These are phyloP conservation scores for Hemerocallis citrina DNA, from an alignment of 106 monocot species.

Conservation along the genomic window DNA sequence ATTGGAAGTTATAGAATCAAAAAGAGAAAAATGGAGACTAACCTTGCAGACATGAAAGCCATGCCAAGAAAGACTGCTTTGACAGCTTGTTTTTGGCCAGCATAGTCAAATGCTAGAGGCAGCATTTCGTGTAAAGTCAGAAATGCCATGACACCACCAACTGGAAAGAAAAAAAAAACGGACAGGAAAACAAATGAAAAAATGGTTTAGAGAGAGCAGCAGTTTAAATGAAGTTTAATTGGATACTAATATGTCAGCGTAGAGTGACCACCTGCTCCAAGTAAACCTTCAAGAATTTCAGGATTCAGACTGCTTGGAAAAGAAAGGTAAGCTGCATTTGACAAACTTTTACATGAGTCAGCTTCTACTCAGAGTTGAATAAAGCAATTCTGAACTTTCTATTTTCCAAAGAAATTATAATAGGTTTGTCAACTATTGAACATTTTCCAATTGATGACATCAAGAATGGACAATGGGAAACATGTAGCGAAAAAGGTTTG, in stretches of 20 bases:
- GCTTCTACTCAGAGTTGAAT: not conserved
- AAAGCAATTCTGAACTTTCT: not conserved
- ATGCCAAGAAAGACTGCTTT: conserved; percentile 97
- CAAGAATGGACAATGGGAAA: too few relatives aligned
- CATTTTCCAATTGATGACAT: too few relatives aligned
- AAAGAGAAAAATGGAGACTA: conserved; percentile 1
- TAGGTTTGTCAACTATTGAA: too few relatives aligned
- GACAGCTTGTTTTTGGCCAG: conserved; percentile 97
- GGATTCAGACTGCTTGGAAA: conserved; percentile 88
- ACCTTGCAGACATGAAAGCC: conserved; percentile 99
- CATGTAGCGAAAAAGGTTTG: too few relatives aligned
- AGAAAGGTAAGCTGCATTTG: conserved; percentile 73
- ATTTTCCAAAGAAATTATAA: not conserved
- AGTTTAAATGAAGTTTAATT: not conserved
- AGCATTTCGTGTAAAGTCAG: conserved; percentile 98
- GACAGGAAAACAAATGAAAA: not conserved
- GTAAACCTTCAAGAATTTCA: conserved; percentile 97
- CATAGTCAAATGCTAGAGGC: conserved; percentile 98
- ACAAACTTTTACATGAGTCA: not conserved
- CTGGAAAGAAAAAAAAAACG: conserved; percentile 34
- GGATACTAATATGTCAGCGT: not conserved
- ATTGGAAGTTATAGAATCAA: not conserved
- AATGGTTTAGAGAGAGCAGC: not conserved
- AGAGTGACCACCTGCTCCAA: conserved; percentile 69
- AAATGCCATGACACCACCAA: conserved; percentile 99